Evolutionary conservation across 2,329 filamentous ascomycete genomes (phyloP), one percentile per base, ranked within the genome.

Genomic region (Xylaria arbuscula): DNA sequence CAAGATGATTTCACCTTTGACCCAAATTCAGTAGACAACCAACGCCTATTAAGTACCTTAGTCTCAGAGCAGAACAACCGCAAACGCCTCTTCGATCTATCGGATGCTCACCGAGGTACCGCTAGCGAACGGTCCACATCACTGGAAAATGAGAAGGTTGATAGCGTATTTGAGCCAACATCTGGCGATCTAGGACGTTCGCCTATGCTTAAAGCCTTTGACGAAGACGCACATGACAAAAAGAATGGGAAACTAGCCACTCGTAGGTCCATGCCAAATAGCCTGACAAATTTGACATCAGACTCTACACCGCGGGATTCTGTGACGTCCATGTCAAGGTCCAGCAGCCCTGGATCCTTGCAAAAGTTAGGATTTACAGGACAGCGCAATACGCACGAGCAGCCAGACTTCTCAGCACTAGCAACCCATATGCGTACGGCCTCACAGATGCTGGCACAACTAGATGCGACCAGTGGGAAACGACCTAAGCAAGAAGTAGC

Each of bases 361-460:
- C 83, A 89, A 63, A 89, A 88, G 77, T 86, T 89, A 84, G 89
- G 89, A 3, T 73, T 92, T 32, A 83, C 86, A 19, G 82, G 84
- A 54, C 84, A 84, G 60, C 84, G 87, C 71, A 83, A 83, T 32
- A 82, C 86, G 17, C 81, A 83, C 11, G 92, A 94, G 67, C 92
- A 93, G 76, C 90, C 92, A 1, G 93, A 96, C 76, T 92, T 95
- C 72, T 93, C 92, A 11, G 93, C 93, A 2, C 82, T 96, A 38
- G 93, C 93, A 13, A 94, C 92, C 13, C 93, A 96, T 78, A 96
- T 96, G 92, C 88, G 93, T 22, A 94, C 92, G 3, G 93, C 93
- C 3, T 93, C 93, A 15, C 92, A 94, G 78, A 96, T 96, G 93
- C 83, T 96, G 51, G 92, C 93, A 15, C 93, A 96, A 75, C 85